phyloP scores from a whole-genome alignment of 2,329 filamentous ascomycete genomes.

The Neonectria magnoliae region DNA sequence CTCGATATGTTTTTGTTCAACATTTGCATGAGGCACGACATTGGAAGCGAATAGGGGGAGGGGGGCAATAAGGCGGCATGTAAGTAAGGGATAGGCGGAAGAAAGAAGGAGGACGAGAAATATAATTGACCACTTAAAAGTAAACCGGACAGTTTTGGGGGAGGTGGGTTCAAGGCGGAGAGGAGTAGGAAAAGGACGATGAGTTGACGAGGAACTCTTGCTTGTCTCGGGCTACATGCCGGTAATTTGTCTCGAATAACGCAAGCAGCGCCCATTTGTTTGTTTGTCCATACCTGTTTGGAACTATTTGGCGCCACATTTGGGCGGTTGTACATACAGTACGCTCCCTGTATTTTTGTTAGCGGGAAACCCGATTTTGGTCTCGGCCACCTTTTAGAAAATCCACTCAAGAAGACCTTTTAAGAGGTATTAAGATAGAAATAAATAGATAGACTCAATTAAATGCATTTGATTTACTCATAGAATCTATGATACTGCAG shows the following conservation, averaged over 20 bases:
- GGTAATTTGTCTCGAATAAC: slow-evolving; percentile 3
- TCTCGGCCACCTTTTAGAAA: no score
- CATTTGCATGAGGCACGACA: slow-evolving; percentile 33
- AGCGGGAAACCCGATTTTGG: no score
- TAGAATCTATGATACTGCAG: no score
- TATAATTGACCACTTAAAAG: not conserved
- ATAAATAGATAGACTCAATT: no score
- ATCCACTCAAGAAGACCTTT: no score
- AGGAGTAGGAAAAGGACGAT: slow-evolving; percentile 11
- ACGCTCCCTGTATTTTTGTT: no score
- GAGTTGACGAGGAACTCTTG: slow-evolving; percentile 4
- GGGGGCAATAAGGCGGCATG: not conserved
- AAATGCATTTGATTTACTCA: no score
- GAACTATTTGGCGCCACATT: not conserved
- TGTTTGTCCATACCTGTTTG: not conserved
- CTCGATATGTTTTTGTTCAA: slow-evolving; percentile 30
- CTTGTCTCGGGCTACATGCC: slow-evolving; percentile 5
- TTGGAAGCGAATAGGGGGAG: slow-evolving; percentile 27
- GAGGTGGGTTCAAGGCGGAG: not conserved
- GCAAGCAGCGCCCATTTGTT: not conserved
- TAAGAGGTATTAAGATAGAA: no score
- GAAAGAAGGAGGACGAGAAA: slow-evolving; percentile 7
- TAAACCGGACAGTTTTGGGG: not conserved
- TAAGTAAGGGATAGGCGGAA: not conserved
- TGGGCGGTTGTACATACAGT: not conserved